Base-by-base conservation (phyloP, 169 alveolate genomes). In the Cryptosporidium parvum region DNA sequence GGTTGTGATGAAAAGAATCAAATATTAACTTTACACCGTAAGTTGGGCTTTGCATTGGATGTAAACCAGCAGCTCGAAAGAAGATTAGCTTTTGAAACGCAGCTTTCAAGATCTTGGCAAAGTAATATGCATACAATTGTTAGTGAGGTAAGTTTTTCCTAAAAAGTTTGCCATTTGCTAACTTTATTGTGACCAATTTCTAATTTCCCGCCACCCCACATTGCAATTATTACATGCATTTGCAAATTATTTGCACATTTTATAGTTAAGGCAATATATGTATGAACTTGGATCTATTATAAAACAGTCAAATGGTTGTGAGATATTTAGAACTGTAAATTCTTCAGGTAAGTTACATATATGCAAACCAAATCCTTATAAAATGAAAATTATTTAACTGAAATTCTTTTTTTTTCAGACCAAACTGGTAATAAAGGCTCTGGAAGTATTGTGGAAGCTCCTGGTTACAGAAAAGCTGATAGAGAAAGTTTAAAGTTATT, bases 101-200 rank as follows among this genome's bases (percentile, higher is more conserved):
- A 86, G 31, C 86, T 93, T 16, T 91, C 95, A 21, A 86, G 95
- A 45, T 91, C 93, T 16, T 93, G 95, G 95, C 95, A 93, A 62
- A 84, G 92, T 7, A 93, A 93, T 53, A 85, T 93, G 61, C 85
- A 92, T 44, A 93, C 95, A 39, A 58, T 93, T 85, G 94, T 91
- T 33, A 89, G 94, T 56, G 95, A 93, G 85, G 95, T 93, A 61
- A 69, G 92, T 65, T 48, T 35, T 8, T 29, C 12, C 16, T 73
- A 3, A 21, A 39, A 35, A 37, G 21, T 44, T n/a, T 39, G 14
- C n/a, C 14, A 4, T 35, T 42, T 18, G 33, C 2, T 26, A 62
- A 62, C 65, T 53, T 5, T 23, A 18, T 65, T 8, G 0, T 26
- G 14, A 37, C 14, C 18, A 4, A n/a, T 29, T 26, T 5, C 72